Evolutionary conservation across 2,329 filamentous ascomycete genomes (phyloP), one percentile per base, ranked within the genome.

Genomic region (Colletotrichum aenigma): DNA sequence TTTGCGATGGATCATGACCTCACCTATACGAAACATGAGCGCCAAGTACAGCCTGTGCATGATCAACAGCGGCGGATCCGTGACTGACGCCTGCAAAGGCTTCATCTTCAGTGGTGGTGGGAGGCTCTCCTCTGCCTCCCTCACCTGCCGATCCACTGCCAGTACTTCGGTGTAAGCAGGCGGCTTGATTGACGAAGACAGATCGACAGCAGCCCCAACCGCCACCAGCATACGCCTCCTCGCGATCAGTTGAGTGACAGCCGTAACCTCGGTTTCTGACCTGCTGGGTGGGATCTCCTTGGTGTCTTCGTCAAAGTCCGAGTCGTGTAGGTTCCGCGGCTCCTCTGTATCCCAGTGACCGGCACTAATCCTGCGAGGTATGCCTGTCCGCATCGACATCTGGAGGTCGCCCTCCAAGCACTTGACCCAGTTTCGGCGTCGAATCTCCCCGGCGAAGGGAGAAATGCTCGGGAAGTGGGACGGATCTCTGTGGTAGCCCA

Each of bases 391-490:
- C 28, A 84, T 84, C 0, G 86, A 86, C 6, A 86, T 81, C 6
- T 85, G 76, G 5, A 86, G 80, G 71, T 89, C 87, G 21, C 87
- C 78, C 79, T 86, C 85, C 61, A 81, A 81, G 2, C 88, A 81
- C 18, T 83, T 80, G 21, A 82, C 79, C 87, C 87, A 89, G 1
- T 84, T 74, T 10, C 88, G 81, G 21, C 88, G 82, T 36, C 88
- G 79, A 82, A 89, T 87, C 77, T 89, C 87, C 9, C 85, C 85
- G n/a, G 85, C 79, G 66, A 87, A 86, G 1, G 83, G 80, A 1
- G 84, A 82, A 26, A 89, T 83, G n/a, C 80, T 81, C 1, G 83
- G 80, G 72, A 86, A 88, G 70, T 86, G 82, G 18, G 78, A 80
- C 1, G 86, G 81, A 74, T 89, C 88, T 30, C 87, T 81, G 72